Conservation (phyloP, 1,139 yeast genomes). For the Pichia sp. region DNA sequence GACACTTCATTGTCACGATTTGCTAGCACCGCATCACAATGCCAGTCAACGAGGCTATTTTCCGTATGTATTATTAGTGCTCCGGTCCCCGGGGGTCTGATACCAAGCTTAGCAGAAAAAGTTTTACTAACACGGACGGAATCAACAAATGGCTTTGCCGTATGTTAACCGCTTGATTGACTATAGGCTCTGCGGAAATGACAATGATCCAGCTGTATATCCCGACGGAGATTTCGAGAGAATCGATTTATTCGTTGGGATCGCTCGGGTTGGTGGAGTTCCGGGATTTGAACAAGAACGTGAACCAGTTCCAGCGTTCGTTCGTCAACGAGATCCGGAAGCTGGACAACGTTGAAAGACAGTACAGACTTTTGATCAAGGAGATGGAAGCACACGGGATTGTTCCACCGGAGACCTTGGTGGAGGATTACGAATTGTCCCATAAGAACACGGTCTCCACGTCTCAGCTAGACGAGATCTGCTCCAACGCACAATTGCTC, state of each 20-base stretch:
- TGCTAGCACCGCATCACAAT: conserved; percentile 8
- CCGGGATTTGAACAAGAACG: conserved; percentile 62
- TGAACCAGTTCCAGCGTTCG: conserved; percentile 67
- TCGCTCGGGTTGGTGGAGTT: conserved; percentile 62
- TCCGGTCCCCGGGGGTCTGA: background rate
- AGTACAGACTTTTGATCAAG: conserved; percentile 46
- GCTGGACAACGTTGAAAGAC: conserved; percentile 66
- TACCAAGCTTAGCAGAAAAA: background rate
- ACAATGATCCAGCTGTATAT: conserved; percentile 68
- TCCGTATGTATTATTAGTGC: conserved; percentile 26
- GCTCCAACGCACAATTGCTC: conserved; percentile 57
- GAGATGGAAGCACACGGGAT: conserved; percentile 47
- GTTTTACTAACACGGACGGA: conserved; percentile 1
- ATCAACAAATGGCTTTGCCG: background rate
- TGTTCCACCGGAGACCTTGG: conserved; percentile 40
- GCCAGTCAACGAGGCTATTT: conserved; percentile 28
- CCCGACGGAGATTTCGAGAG: conserved; percentile 67
- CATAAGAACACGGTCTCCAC: conserved; percentile 40
- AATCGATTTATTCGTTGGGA: conserved; percentile 61
- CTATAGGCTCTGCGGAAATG: conserved; percentile 66
- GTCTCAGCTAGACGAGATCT: conserved; percentile 71
- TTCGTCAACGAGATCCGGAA: conserved; percentile 66
- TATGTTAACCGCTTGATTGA: background rate
- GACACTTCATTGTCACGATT: background rate
- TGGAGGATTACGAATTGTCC: conserved; percentile 36